These are phyloP conservation scores for Mangifera indica DNA, from an alignment of 345 rosid species.

Conservation along the genomic window DNA sequence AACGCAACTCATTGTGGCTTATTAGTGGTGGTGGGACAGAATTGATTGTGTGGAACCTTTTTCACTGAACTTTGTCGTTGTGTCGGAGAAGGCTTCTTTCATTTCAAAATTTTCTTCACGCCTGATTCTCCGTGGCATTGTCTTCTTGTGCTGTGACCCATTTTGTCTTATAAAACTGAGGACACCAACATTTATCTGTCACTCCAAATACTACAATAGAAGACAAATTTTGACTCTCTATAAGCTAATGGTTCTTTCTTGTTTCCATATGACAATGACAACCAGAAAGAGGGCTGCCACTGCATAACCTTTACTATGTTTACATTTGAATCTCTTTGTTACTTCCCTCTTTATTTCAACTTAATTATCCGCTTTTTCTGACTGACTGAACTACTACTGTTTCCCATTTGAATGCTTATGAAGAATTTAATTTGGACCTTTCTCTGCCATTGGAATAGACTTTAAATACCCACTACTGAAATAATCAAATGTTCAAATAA, in stretches of 20 bases:
- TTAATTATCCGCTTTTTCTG: neutral
- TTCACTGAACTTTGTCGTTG: constrained; percentile 39
- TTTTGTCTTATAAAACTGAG: constrained; percentile 17
- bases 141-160: constrained; percentile 44
- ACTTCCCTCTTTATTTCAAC: neutral
- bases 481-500: neutral
- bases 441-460: neutral
- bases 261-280: constrained; percentile 25
- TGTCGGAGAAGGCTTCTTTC: constrained; percentile 44
- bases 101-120: constrained; percentile 33
- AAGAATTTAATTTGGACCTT: constrained; percentile 12
- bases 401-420: neutral
- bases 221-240: constrained; percentile 33
- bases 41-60: constrained; percentile 54
- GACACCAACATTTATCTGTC: constrained; percentile 20
- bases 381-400: neutral
- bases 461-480: constrained; percentile 14
- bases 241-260: constrained; percentile 25
- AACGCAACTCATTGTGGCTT: constrained; percentile 55
- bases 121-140: constrained; percentile 67
- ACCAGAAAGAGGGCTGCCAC: neutral
- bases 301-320: neutral
- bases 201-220: constrained; percentile 13
- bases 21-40: constrained; percentile 59
- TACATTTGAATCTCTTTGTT: neutral